Conservation (phyloP, 2,329 filamentous ascomycete species). For the Rutstroemia sydowiana region DNA sequence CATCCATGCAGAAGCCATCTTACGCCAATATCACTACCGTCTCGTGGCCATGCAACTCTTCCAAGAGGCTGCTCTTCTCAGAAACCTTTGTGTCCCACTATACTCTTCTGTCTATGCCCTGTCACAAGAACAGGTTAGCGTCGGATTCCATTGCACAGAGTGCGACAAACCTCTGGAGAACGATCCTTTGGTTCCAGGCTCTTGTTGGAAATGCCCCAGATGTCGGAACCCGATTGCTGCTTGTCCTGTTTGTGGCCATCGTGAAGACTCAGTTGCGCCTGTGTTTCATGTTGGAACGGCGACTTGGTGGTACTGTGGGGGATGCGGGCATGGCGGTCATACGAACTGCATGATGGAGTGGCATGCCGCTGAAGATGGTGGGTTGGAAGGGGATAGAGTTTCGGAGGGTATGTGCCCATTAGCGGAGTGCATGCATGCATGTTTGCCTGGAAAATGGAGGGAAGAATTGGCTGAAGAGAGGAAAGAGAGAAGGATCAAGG, state of each 20-base stretch:
- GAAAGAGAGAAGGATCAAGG: slow-evolving; percentile 33
- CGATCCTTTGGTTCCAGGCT: slow-evolving; percentile 32
- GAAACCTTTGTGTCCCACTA: slow-evolving; percentile 49
- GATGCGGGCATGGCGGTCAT: slow-evolving; percentile 57
- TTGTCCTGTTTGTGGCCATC: slow-evolving; percentile 52
- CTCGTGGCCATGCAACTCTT: slow-evolving; percentile 54
- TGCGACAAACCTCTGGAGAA: slow-evolving; percentile 48
- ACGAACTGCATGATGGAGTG: slow-evolving; percentile 51
- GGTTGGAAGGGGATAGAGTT: slow-evolving; percentile 23
- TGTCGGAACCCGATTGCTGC: slow-evolving; percentile 46
- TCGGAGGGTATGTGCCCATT: slow-evolving; percentile 53
- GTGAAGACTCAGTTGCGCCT: slow-evolving; percentile 11
- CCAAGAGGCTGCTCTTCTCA: slow-evolving; percentile 51
- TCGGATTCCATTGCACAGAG: slow-evolving; percentile 45
- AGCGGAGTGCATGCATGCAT: slow-evolving; percentile 59
- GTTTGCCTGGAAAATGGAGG: slow-evolving; percentile 50
- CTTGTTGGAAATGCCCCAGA: slow-evolving; percentile 51
- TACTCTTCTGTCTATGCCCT: slow-evolving; percentile 47
- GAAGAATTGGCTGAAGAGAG: slow-evolving; percentile 35
- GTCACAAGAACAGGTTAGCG: slow-evolving; percentile 48
- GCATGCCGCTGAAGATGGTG: slow-evolving; percentile 38
- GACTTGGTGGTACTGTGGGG: slow-evolving; percentile 56
- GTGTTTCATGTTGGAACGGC: neutral
- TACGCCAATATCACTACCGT: slow-evolving; percentile 53
- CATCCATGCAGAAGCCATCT: slow-evolving; percentile 47